phyloP scores from a whole-genome alignment of 768 basidiomycete genomes.

The Suillus luteus region DNA sequence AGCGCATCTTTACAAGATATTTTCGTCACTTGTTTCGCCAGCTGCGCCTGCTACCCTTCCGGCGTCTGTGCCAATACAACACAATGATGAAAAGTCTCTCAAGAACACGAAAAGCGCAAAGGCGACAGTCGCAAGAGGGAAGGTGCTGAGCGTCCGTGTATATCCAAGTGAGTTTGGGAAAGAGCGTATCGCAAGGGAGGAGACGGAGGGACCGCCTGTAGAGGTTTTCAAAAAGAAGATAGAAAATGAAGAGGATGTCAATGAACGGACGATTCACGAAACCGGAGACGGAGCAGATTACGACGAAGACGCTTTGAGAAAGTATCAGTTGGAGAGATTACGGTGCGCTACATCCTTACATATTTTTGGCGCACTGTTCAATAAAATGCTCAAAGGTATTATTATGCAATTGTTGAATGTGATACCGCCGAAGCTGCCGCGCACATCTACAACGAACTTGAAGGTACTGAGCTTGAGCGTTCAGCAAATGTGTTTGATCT shows the following conservation, averaged over 20 bases:
- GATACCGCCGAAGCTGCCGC: constrained; percentile 74
- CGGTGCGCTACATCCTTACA: constrained; percentile 51
- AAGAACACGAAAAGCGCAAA: constrained; percentile 17
- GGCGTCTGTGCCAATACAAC: constrained; percentile 24
- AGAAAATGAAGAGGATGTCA: constrained; percentile 55
- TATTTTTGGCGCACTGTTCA: background rate
- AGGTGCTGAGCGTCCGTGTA: constrained; percentile 74
- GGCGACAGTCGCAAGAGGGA: constrained; percentile 52
- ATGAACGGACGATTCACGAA: constrained; percentile 66
- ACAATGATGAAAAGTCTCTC: constrained; percentile 16
- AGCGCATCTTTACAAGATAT: constrained; percentile 87
- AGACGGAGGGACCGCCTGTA: constrained; percentile 84
- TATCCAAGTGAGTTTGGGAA: constrained; percentile 96
- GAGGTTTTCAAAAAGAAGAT: constrained; percentile 69
- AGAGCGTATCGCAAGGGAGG: constrained; percentile 81
- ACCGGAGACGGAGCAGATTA: constrained; percentile 75
- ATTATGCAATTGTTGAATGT: constrained; percentile 92
- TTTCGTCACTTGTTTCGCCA: constrained; percentile 79
- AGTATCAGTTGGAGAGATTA: constrained; percentile 91
- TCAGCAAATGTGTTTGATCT: constrained; percentile 96
- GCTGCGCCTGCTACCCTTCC: constrained; percentile 45
- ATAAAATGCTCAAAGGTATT: constrained; percentile 62
- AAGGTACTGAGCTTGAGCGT: constrained; percentile 94
- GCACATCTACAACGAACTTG: constrained; percentile 82
- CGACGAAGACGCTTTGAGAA: constrained; percentile 83